Conservation (phyloP, 169 alveolate genomes). For the Fabrea salina region DNA sequence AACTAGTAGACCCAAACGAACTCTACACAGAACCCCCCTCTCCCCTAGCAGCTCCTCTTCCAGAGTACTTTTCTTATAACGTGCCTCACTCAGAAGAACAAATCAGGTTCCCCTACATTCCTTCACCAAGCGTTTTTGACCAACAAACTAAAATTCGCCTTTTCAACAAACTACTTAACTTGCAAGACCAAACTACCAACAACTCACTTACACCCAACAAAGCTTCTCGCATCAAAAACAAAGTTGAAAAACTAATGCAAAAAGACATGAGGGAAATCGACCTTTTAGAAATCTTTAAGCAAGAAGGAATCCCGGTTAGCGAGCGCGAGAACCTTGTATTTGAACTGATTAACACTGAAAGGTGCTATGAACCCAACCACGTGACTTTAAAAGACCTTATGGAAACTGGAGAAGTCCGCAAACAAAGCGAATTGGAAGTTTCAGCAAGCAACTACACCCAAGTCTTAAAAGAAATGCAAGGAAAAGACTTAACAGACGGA, state of each 20-base stretch:
- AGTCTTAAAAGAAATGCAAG: conserved; percentile 16
- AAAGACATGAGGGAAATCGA: neutral
- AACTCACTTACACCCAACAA: neutral
- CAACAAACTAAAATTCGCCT: neutral
- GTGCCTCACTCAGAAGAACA: neutral
- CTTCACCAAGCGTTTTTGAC: too few relatives aligned
- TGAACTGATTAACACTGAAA: conserved; percentile 12
- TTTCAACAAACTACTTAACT: neutral
- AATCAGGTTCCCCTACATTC: neutral
- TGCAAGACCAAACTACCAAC: neutral
- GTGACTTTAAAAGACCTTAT: conserved; percentile 10
- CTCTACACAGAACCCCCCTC: conserved; percentile 30
- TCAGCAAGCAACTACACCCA: neutral
- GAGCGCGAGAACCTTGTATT: conserved; percentile 22
- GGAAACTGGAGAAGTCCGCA: neutral
- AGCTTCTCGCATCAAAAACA: neutral
- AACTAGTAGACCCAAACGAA: conserved; percentile 25
- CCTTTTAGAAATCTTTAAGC: neutral
- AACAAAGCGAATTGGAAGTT: neutral
- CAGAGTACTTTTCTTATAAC: conserved; percentile 30
- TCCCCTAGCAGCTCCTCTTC: conserved; percentile 34
- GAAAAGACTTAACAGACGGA: neutral
- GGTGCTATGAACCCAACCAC: neutral
- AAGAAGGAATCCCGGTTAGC: conserved; percentile 22
- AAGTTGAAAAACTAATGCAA: neutral